A percentile compares a stretch with the other conserved stretches of the same genome.
Conservation (phyloP, 148 eudicot species). For the Fagopyrum tataricum region DNA sequence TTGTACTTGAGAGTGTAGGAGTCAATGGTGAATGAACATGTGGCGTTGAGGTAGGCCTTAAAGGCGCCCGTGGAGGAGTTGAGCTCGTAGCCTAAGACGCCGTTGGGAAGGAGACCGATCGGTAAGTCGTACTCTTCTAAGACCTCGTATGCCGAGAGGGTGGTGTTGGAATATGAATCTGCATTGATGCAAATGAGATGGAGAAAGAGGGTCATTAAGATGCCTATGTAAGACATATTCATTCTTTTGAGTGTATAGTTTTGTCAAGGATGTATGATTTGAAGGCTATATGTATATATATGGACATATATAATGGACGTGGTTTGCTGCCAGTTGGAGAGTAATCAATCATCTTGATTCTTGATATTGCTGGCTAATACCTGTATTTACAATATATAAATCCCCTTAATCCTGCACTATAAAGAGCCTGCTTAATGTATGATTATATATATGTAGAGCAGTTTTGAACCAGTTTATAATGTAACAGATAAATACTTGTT, state of each 20-base stretch:
- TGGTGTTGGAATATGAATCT: neutral
- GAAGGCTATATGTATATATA: neutral
- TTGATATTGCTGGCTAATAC: neutral
- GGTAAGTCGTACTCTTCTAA: slow-evolving; percentile 36
- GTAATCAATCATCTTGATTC: neutral
- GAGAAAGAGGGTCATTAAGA: neutral
- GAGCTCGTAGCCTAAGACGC: slow-evolving; percentile 33
- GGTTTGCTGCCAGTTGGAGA: neutral
- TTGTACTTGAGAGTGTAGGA: slow-evolving; percentile 41
- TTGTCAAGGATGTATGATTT: neutral
- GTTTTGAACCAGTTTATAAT: too few species aligned
- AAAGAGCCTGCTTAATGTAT: too few species aligned
- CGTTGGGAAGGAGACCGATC: slow-evolving; percentile 40
- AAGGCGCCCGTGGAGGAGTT: slow-evolving; percentile 34
- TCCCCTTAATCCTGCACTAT: neutral
- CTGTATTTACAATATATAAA: neutral
- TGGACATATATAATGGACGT: neutral
- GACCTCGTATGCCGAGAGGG: slow-evolving; percentile 29
- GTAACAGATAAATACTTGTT: too few species aligned
- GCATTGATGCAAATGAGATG: neutral
- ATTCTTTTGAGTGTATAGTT: neutral
- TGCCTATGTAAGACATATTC: neutral
- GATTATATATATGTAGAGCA: too few species aligned
- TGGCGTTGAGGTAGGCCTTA: slow-evolving; percentile 23
- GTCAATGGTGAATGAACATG: slow-evolving; percentile 32